Conservation (phyloP, 768 basidiomycete genomes). For the Leccinum aurantiacum region DNA sequence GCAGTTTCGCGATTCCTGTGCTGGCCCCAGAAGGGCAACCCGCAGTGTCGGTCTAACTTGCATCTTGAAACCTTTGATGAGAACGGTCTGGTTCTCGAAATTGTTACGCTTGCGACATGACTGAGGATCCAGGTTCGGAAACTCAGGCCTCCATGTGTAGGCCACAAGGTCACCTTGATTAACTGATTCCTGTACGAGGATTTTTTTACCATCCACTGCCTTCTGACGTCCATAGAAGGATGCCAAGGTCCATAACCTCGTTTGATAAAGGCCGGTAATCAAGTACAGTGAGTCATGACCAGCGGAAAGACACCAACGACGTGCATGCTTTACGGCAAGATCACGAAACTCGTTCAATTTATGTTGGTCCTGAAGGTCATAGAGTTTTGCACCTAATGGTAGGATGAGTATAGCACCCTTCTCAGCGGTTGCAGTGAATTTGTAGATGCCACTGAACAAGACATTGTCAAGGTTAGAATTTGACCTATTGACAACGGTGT, state of each 20-base stretch:
- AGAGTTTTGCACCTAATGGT: constrained; percentile 4
- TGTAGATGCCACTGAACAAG: neutral
- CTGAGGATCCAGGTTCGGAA: neutral
- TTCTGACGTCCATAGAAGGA: neutral
- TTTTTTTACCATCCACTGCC: neutral
- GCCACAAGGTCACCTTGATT: neutral
- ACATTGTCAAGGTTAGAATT: neutral
- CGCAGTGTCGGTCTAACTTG: neutral
- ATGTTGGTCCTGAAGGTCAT: neutral
- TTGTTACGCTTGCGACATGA: neutral
- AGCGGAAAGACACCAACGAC: neutral
- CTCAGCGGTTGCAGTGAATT: neutral
- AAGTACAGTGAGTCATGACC: constrained; percentile 3
- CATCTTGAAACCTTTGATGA: constrained; percentile 13
- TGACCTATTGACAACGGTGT: too few relatives aligned
- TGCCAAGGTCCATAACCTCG: neutral
- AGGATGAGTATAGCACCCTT: constrained; percentile 7
- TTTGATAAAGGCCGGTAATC: constrained; percentile 6
- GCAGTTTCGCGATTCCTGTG: too few relatives aligned
- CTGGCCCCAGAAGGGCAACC: neutral
- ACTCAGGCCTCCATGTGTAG: neutral
- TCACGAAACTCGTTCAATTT: neutral
- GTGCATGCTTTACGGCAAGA: neutral
- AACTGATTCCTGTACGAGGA: neutral
- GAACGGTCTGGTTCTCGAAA: constrained; percentile 12